Percentiles rank a stretch among this genome's conserved stretches.
phyloP scores from a whole-genome alignment of 148 eudicot species.

The Chenopodium album region DNA sequence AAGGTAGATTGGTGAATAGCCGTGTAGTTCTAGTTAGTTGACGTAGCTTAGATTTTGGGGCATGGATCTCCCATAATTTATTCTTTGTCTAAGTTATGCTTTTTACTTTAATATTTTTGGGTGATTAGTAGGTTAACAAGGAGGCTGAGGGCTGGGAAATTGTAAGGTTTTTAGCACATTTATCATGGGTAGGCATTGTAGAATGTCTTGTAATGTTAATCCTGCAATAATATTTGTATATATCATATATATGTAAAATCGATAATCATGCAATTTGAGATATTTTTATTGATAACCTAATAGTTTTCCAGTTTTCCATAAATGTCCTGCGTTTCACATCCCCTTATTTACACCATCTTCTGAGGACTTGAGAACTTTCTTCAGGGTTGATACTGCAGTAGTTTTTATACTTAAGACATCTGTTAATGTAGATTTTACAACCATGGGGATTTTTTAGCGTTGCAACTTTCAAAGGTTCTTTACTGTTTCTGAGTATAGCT shows the following conservation, averaged over 20 bases:
- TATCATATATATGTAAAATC: conserved; percentile 28
- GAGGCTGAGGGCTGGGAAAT: conserved; percentile 14
- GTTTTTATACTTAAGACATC: too few relatives aligned
- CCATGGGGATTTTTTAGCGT: too few relatives aligned
- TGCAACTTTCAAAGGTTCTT: too few relatives aligned
- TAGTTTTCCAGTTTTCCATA: background rate
- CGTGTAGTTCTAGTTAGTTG: conserved; percentile 36
- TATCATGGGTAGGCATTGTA: conserved; percentile 26
- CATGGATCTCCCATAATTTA: conserved; percentile 27
- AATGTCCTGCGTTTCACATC: background rate
- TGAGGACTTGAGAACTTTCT: too few relatives aligned
- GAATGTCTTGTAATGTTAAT: conserved; percentile 22
- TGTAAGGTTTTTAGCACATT: conserved; percentile 7
- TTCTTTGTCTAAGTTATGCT: conserved; percentile 31
- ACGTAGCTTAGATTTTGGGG: conserved; percentile 31
- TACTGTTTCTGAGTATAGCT: too few relatives aligned
- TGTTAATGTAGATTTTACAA: too few relatives aligned
- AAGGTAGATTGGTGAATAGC: conserved; percentile 26
- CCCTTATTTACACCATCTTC: too few relatives aligned
- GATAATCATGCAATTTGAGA: conserved; percentile 3
- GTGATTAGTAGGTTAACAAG: conserved; percentile 31
- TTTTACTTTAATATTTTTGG: conserved; percentile 15
- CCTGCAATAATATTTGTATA: conserved; percentile 25
- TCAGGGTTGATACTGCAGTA: too few relatives aligned
- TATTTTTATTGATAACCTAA: background rate